Conservation (phyloP, 257 asterid species). For the Agastache rugosa region DNA sequence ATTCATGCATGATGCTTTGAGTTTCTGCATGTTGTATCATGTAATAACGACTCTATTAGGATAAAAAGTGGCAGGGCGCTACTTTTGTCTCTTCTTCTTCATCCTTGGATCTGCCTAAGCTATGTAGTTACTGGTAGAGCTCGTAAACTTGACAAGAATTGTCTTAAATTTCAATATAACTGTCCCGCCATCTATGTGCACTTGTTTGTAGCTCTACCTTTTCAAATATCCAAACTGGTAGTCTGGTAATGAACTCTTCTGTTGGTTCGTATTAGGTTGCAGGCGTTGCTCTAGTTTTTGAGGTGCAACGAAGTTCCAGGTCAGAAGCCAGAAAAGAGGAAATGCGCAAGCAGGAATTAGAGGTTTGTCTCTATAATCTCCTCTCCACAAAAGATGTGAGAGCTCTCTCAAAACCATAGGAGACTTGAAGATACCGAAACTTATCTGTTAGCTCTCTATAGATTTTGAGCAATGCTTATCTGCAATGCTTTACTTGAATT, state of each 20-base stretch:
- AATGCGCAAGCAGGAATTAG: constrained; percentile 60
- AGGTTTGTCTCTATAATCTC: constrained; percentile 50
- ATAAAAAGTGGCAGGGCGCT: no score
- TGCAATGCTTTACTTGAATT: background rate
- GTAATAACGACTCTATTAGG: no score
- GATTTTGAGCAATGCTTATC: no score
- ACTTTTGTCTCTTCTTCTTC: background rate
- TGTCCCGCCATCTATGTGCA: background rate
- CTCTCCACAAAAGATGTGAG: no score
- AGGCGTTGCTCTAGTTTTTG: constrained; percentile 69
- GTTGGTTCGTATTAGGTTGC: constrained; percentile 61
- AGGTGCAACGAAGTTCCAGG: constrained; percentile 83
- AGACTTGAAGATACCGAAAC: background rate
- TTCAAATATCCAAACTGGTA: background rate
- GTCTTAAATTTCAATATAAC: background rate
- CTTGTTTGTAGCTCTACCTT: constrained; percentile 8
- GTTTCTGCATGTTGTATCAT: no score
- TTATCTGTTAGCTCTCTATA: no score
- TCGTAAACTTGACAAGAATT: background rate
- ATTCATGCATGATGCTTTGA: background rate
- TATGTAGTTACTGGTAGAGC: background rate
- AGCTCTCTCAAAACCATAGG: background rate
- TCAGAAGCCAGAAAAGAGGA: constrained; percentile 94
- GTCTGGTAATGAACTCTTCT: background rate
- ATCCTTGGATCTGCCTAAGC: background rate